Percentiles rank a stretch among this genome's conserved stretches.
Evolutionary conservation across 1,284 basidiomycete genomes (phyloP).

Genomic region (Puccinia horiana): DNA sequence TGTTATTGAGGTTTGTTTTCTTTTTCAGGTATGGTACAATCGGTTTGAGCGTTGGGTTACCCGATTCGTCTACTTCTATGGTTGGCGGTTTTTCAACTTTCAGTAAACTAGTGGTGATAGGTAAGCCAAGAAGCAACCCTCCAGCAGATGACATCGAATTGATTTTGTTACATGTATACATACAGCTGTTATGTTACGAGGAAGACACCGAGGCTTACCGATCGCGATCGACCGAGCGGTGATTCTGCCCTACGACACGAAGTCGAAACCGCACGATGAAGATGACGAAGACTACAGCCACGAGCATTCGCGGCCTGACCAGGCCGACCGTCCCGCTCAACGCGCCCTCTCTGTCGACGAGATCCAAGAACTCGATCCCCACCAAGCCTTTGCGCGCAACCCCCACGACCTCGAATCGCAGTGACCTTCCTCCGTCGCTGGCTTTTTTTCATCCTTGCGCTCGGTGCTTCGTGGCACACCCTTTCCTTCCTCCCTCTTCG

Average conservation of each 20-base stretch:
- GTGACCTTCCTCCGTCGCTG: not conserved
- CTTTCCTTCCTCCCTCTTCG: not conserved
- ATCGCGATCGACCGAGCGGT: conserved; percentile 76
- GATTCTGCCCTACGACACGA: conserved; percentile 57
- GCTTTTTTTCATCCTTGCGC: not conserved
- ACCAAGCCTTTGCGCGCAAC: not conserved
- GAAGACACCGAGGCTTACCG: conserved; percentile 78
- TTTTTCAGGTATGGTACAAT: conserved; percentile 90
- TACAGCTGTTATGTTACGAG: conserved; percentile 86
- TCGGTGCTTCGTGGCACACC: too few relatives aligned
- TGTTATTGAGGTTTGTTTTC: conserved; percentile 63
- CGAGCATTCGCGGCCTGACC: not conserved
- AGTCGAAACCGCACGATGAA: conserved; percentile 52
- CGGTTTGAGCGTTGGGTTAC: conserved; percentile 76
- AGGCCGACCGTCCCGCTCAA: not conserved
- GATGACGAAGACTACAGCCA: conserved; percentile 47
- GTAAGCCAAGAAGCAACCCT: too few relatives aligned
- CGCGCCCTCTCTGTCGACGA: too few relatives aligned
- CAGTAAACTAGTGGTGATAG: conserved; percentile 80
- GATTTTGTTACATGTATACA: not conserved
- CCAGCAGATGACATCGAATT: not conserved
- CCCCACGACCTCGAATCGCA: not conserved
- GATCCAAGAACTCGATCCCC: not conserved
- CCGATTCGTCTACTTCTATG: conserved; percentile 68
- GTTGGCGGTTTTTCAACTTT: conserved; percentile 75